These are phyloP conservation scores for Adansonia rubrostipa DNA, from an alignment of 441 rosid species.

Conservation along the genomic window DNA sequence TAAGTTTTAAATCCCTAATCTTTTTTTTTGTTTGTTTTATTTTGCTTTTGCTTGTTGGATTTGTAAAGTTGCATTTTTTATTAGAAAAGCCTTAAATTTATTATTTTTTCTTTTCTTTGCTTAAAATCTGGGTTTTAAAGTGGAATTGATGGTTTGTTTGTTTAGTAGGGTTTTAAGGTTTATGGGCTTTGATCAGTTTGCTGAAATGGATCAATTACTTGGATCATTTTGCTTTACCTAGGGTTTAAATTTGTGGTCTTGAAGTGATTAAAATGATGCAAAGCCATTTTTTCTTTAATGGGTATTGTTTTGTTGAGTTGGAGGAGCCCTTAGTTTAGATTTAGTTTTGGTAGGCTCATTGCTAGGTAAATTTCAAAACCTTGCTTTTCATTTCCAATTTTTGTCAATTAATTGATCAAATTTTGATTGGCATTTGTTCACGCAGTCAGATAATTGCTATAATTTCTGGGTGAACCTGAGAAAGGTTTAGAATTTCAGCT, in stretches of 20 bases:
- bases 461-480: slow-evolving; percentile 13
- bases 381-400: slow-evolving; percentile 11
- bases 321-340: not conserved
- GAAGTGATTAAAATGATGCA: slow-evolving; percentile 6
- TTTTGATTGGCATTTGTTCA: slow-evolving; percentile 19
- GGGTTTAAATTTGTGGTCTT: slow-evolving; percentile 21
- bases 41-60: slow-evolving; percentile 4
- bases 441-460: not conserved
- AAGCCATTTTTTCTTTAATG: not conserved
- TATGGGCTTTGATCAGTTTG: slow-evolving; percentile 19
- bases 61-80: slow-evolving; percentile 11
- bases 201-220: not conserved
- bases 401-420: not conserved
- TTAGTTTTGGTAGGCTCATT: slow-evolving; percentile 11
- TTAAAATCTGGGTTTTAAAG: slow-evolving; percentile 6
- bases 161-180: slow-evolving; percentile 26
- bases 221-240: slow-evolving; percentile 8
- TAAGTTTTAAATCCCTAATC: slow-evolving; percentile 38
- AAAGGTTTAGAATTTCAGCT: not conserved
- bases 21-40: not conserved
- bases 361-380: not conserved
- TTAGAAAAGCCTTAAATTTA: not conserved
- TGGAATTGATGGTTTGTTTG: slow-evolving; percentile 5
- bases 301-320: slow-evolving; percentile 20
- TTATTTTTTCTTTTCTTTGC: not conserved